These are phyloP conservation scores for Podospora pseudoanserina DNA, from an alignment of 495 filamentous ascomycete genomes.

Conservation along the genomic window DNA sequence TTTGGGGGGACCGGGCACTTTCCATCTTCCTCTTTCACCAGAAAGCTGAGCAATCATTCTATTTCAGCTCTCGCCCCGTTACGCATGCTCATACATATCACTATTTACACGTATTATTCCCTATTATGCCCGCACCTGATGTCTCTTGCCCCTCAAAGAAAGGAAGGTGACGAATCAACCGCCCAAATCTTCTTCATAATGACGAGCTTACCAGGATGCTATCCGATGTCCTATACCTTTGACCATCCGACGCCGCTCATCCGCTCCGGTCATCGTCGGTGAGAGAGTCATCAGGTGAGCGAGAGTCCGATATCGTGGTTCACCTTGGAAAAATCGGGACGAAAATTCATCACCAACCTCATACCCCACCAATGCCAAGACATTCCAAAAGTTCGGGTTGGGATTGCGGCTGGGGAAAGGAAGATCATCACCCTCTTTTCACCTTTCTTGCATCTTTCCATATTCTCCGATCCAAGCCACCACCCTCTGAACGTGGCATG, in stretches of 20 bases:
- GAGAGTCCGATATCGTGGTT: neutral
- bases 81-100: neutral
- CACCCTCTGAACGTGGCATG: neutral
- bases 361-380: neutral
- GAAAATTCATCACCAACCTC: neutral
- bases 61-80: neutral
- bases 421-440: neutral
- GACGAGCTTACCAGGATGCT: neutral
- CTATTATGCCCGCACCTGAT: neutral
- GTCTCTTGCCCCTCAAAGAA: too few species aligned
- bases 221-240: neutral
- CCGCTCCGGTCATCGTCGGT: neutral
- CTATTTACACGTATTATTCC: neutral
- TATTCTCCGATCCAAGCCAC: neutral
- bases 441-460: neutral
- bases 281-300: neutral
- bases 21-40: neutral
- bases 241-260: neutral
- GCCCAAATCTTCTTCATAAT: too few species aligned
- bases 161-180: too few species aligned
- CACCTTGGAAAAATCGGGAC: neutral
- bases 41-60: neutral
- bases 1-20: too few species aligned
- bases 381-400: neutral
- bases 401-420: too few species aligned